phyloP scores from a whole-genome alignment of 2,329 filamentous ascomycete species.

The Xylogone sp. region DNA sequence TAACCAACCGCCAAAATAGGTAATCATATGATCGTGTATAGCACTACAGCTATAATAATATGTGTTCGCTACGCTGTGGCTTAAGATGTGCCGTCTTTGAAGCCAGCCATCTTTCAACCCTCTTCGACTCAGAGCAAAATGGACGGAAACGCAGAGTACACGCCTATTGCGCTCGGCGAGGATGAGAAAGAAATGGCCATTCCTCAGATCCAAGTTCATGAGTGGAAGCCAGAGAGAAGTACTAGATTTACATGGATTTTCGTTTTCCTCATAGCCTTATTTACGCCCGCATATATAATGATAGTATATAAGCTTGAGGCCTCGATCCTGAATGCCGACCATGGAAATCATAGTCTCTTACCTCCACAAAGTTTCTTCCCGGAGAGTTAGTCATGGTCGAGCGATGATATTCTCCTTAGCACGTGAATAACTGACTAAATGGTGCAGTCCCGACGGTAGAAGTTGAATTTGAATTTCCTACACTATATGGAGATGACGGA shows the following conservation, averaged over 20 bases:
- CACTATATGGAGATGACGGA: slow-evolving; percentile 18
- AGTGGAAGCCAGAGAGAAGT: background rate
- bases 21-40: background rate
- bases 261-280: background rate
- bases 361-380: slow-evolving; percentile 14
- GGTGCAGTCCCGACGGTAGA: slow-evolving; percentile 15
- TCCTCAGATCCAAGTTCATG: background rate
- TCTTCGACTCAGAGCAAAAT: background rate
- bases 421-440: background rate
- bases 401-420: background rate
- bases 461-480: slow-evolving; percentile 23
- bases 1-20: background rate
- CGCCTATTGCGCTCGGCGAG: background rate
- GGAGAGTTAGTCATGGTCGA: slow-evolving; percentile 8
- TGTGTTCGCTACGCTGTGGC: background rate
- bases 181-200: background rate
- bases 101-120: background rate
- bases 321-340: background rate
- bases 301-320: background rate
- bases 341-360: background rate
- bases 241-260: background rate
- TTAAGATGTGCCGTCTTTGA: background rate
- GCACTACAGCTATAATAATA: background rate
- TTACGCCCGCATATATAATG: background rate
- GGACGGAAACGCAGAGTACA: background rate